These are phyloP conservation scores for Boletus eberwhitei DNA, from an alignment of 768 basidiomycete species.

Conservation along the genomic window DNA sequence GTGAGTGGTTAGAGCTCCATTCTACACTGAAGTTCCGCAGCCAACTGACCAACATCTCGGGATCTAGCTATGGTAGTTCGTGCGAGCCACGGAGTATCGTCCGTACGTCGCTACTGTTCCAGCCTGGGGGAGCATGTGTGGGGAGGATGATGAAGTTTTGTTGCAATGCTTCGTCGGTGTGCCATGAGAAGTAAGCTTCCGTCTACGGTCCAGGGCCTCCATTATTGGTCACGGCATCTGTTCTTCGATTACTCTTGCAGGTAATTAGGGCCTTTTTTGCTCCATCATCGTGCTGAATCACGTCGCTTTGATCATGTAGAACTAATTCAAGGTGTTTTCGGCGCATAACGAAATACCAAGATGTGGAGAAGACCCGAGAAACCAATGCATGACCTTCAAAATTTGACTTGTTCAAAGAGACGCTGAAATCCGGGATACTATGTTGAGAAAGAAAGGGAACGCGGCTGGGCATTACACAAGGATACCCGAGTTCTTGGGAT, in stretches of 20 bases:
- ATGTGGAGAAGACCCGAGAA: not conserved
- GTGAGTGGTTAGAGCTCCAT: not conserved
- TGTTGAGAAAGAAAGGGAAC: constrained; percentile 2
- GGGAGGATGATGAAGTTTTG: not conserved
- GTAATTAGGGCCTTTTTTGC: not conserved
- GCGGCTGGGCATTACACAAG: not conserved
- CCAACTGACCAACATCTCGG: not conserved
- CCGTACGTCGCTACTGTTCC: not conserved
- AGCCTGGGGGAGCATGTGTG: not conserved
- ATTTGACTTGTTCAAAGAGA: not conserved
- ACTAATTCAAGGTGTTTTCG: not conserved
- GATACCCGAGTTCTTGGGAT: not conserved
- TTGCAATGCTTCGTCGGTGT: not conserved
- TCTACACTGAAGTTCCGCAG: not conserved
- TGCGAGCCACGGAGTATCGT: not conserved
- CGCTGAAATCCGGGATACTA: not conserved
- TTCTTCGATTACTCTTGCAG: constrained; percentile 1
- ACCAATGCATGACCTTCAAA: not conserved
- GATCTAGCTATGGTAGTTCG: not conserved
- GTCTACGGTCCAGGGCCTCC: not conserved
- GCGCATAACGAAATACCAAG: not conserved
- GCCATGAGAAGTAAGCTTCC: constrained; percentile 2
- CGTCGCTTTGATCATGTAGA: not conserved
- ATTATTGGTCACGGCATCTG: not conserved
- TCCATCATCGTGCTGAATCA: not conserved